These are phyloP conservation scores for Mortierella antarctica DNA, from an alignment of 192 early-diverging fungal genomes.

Conservation along the genomic window DNA sequence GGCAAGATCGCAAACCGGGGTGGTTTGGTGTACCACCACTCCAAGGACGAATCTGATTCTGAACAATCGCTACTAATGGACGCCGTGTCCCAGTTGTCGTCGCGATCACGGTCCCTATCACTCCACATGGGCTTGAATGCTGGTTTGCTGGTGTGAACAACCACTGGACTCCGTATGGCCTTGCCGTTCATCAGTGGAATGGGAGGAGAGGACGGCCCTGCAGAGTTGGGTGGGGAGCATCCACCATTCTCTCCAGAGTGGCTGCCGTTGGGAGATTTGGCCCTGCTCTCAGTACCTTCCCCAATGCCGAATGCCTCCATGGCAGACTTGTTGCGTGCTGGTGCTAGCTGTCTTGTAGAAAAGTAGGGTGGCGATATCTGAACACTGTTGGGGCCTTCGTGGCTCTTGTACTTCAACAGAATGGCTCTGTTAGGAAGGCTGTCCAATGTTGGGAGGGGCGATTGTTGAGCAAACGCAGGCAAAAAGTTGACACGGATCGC, in stretches of 20 bases:
- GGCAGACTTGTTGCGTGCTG: constrained; percentile 5
- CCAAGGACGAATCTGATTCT: constrained; percentile 29
- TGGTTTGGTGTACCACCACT: constrained; percentile 50
- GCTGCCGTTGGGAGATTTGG: background rate
- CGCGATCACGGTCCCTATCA: constrained; percentile 30
- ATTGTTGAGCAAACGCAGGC: constrained; percentile 30
- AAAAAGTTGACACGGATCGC: constrained; percentile 23
- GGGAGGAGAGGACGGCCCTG: background rate
- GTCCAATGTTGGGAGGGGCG: constrained; percentile 26
- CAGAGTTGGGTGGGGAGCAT: constrained; percentile 10
- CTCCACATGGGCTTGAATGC: constrained; percentile 36
- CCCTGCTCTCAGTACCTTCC: background rate
- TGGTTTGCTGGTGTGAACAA: constrained; percentile 17
- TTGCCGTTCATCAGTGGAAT: background rate
- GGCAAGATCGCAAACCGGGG: constrained; percentile 19
- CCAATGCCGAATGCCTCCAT: constrained; percentile 3
- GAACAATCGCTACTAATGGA: constrained; percentile 38
- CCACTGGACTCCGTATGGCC: background rate
- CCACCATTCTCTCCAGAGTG: background rate
- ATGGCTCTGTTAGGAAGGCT: constrained; percentile 36
- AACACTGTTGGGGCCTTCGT: constrained; percentile 39
- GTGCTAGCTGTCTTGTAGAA: constrained; percentile 15
- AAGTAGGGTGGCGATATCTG: constrained; percentile 41
- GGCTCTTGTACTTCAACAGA: constrained; percentile 38
- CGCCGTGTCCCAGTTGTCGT: constrained; percentile 43